These are phyloP conservation scores for Talaromyces atroroseus DNA, from an alignment of 2,329 filamentous ascomycete genomes.

Conservation along the genomic window DNA sequence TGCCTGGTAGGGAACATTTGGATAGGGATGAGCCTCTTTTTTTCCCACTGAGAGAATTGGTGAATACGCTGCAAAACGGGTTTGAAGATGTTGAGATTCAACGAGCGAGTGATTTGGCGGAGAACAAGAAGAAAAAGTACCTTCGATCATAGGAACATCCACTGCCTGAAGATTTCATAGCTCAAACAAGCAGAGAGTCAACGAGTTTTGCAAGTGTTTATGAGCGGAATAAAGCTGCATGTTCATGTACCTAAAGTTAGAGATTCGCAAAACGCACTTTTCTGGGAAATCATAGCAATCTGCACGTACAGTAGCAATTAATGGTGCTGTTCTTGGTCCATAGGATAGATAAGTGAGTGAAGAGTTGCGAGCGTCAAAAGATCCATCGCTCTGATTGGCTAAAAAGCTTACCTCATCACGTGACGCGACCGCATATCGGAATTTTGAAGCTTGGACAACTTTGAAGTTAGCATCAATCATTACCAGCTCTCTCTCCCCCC, in stretches of 20 bases:
- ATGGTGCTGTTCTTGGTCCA: too few relatives aligned
- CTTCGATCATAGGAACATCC: neutral
- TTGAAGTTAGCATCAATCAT: neutral
- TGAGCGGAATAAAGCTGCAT: too few relatives aligned
- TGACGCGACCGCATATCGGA: neutral
- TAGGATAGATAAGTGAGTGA: too few relatives aligned
- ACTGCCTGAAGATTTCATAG: too few relatives aligned
- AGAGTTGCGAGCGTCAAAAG: too few relatives aligned
- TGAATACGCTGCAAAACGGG: conserved; percentile 6
- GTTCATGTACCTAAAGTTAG: too few relatives aligned
- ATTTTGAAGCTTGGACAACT: neutral
- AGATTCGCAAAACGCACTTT: too few relatives aligned
- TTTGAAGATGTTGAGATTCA: conserved; percentile 4
- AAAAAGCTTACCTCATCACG: neutral
- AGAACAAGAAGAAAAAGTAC: neutral
- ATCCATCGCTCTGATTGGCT: conserved; percentile 2
- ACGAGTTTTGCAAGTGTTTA: too few relatives aligned
- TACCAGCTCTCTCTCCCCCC: neutral
- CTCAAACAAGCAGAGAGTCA: too few relatives aligned
- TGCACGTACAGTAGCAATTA: too few relatives aligned
- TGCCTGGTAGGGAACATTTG: neutral
- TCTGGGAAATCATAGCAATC: too few relatives aligned
- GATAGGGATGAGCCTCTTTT: neutral
- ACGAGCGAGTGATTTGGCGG: neutral
- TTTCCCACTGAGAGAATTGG: conserved; percentile 3